These are phyloP conservation scores for Nitzschia putrida DNA, from an alignment of 108 stramenopile genomes.

Conservation along the genomic window DNA sequence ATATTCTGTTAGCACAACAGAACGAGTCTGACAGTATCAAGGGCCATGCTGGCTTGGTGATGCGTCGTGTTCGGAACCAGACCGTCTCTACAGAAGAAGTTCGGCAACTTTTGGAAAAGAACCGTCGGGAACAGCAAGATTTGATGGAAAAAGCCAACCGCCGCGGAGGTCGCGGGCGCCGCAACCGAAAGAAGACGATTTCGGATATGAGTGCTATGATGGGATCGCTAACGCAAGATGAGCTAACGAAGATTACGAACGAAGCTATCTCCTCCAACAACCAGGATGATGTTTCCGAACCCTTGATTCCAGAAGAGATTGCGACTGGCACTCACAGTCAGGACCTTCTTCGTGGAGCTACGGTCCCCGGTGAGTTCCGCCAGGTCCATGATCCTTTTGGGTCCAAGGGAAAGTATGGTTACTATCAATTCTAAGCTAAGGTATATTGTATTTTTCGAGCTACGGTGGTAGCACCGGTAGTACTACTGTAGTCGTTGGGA, in stretches of 20 bases:
- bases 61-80: conserved; percentile 77
- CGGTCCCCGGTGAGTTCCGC: conserved; percentile 75
- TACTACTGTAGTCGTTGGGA: too few species aligned
- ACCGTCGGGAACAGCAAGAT: conserved; percentile 56
- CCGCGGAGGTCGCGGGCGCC: conserved; percentile 74
- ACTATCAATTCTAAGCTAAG: not conserved
- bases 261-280: conserved; percentile 13
- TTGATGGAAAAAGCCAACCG: conserved; percentile 73
- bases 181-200: conserved; percentile 72
- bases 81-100: conserved; percentile 70
- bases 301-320: conserved; percentile 21
- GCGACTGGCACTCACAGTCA: conserved; percentile 4
- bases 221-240: conserved; percentile 32
- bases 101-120: conserved; percentile 57
- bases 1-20: conserved; percentile 56
- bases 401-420: conserved; percentile 30
- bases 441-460: too few species aligned
- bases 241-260: conserved; percentile 21
- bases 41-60: conserved; percentile 68
- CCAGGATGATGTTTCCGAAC: not conserved
- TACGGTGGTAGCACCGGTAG: too few species aligned
- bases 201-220: conserved; percentile 82
- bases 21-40: conserved; percentile 23
- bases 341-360: conserved; percentile 50
- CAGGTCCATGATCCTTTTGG: conserved; percentile 78